Base-by-base conservation (phyloP, 352 stramenopile genomes). In the Pythium utonaiense region DNA sequence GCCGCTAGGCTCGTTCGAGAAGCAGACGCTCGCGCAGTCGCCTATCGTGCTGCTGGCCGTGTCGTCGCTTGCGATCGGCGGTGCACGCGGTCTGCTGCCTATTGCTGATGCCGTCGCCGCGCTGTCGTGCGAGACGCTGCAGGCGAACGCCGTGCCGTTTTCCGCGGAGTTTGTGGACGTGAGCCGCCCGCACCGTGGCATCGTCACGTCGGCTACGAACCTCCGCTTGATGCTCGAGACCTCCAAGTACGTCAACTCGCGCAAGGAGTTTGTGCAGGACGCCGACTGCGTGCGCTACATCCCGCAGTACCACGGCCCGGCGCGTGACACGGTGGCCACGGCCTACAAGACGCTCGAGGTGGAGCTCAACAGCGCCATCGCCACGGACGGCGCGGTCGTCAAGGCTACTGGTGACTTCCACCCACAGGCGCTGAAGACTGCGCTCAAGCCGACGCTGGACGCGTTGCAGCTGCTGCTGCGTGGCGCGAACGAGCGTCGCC, bases 221-320 rank as follows among this genome's bases (percentile, higher is more conserved):
- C 53, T 97, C 51, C 87, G 89, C 13, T 61, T 95, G 22, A 88
- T 97, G 74, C 74, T 97, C 30, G 88, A 96, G 50, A 85, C 80
- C 48, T 97, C 90, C 57, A 95, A 93, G 76, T 80, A 78, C 31
- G 62, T 89, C 21, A 93, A 88, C 68, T 73, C 78, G 36, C 63
- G 71, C 52, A 75, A 76, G 48, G 77, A 80, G 7, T 67, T 45
- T 7, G 44, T 22, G 38, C 36, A 64, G 17, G 73, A 80, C 49
- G 58, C 70, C 28, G 71, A 82, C 10, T 76, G 69, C 24, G 57
- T 91, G 34, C 70, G 78, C 41, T 83, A 72, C 66, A 81, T 93
- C 53, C 88, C 88, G 47, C 84, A 96, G 69, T 89, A 91, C 73
- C 86, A 95, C 70, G 86, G 86, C 9, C 80, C 86, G 8, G 82